Percentiles rank a stretch among this genome's conserved stretches.
Evolutionary conservation across 1,139 yeast species (phyloP).

Genomic region (Blastobotrys proliferans): DNA sequence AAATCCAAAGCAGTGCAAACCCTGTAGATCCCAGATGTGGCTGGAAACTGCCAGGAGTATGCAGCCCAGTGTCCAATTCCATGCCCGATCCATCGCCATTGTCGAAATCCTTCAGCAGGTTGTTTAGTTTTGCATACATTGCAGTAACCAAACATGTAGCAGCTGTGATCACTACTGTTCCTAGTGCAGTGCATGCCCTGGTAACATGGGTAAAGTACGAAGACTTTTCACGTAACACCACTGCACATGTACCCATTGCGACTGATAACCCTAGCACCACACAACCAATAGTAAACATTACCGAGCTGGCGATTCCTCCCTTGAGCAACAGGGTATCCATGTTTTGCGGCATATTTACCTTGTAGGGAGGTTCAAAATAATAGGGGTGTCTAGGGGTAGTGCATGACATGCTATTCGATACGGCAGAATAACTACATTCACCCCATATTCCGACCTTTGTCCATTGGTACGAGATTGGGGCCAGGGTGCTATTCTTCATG

Average conservation of each 20-base stretch:
- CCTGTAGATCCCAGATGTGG: slow-evolving; percentile 3
- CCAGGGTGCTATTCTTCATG: background rate
- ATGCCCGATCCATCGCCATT: background rate
- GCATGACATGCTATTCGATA: background rate
- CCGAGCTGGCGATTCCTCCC: slow-evolving; percentile 4
- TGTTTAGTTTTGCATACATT: background rate
- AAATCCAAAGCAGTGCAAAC: slow-evolving; percentile 7
- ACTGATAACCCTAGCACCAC: background rate
- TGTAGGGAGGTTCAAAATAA: slow-evolving; percentile 3
- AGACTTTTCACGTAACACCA: background rate
- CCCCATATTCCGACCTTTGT: slow-evolving; percentile 8
- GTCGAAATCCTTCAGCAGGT: slow-evolving; percentile 6
- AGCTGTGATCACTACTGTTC: background rate
- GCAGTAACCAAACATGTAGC: background rate
- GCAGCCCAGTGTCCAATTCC: background rate
- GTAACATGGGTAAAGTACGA: background rate
- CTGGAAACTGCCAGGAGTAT: slow-evolving; percentile 2
- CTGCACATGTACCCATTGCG: background rate
- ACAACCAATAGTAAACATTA: background rate
- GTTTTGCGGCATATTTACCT: slow-evolving; percentile 5
- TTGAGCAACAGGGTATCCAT: background rate
- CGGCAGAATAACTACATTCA: slow-evolving; percentile 2
- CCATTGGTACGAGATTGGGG: slow-evolving; percentile 4
- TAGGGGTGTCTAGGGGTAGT: slow-evolving; percentile 2
- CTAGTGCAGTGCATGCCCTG: background rate